Evolutionary conservation across 2,329 filamentous ascomycete species (phyloP).

Genomic region (Botryotinia narcissicola): DNA sequence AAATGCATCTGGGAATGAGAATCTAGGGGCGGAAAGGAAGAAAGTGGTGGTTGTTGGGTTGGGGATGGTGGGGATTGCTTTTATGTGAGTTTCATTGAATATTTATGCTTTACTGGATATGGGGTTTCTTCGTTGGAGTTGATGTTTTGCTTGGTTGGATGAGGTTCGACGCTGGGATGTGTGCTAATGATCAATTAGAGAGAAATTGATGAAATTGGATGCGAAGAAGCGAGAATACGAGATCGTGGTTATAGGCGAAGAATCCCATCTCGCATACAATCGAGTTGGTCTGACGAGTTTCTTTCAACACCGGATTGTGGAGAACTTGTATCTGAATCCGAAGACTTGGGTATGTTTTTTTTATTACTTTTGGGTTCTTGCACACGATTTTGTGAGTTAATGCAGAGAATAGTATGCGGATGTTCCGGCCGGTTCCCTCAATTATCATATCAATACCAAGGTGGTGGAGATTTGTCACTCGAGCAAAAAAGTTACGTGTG

Average conservation of each 20-base stretch:
- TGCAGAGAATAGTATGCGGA: slow-evolving; percentile 31
- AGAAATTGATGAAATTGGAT: slow-evolving; percentile 86
- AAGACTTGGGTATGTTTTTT: slow-evolving; percentile 66
- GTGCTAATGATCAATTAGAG: slow-evolving; percentile 49
- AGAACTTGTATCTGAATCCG: slow-evolving; percentile 85
- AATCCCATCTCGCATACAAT: slow-evolving; percentile 85
- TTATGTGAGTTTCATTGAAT: slow-evolving; percentile 62
- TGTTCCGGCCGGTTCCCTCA: slow-evolving; percentile 60
- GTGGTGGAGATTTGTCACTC: slow-evolving; percentile 65
- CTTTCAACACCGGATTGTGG: slow-evolving; percentile 80
- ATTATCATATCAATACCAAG: slow-evolving; percentile 71
- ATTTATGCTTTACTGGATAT: neutral
- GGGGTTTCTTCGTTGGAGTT: no score
- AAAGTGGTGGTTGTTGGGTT: slow-evolving; percentile 79
- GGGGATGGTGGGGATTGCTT: slow-evolving; percentile 88
- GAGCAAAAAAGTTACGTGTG: slow-evolving; percentile 66
- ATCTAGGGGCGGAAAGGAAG: slow-evolving; percentile 47
- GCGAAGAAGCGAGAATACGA: slow-evolving; percentile 72
- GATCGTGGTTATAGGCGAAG: slow-evolving; percentile 82
- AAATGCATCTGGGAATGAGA: slow-evolving; percentile 28
- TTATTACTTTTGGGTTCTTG: no score
- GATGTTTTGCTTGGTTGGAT: no score
- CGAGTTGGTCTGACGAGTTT: slow-evolving; percentile 85
- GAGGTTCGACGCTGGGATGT: rapidly evolving
- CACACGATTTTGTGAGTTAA: neutral